These are phyloP conservation scores for Spergularia azorica DNA, from an alignment of 179 eudicot genomes.

Conservation along the genomic window DNA sequence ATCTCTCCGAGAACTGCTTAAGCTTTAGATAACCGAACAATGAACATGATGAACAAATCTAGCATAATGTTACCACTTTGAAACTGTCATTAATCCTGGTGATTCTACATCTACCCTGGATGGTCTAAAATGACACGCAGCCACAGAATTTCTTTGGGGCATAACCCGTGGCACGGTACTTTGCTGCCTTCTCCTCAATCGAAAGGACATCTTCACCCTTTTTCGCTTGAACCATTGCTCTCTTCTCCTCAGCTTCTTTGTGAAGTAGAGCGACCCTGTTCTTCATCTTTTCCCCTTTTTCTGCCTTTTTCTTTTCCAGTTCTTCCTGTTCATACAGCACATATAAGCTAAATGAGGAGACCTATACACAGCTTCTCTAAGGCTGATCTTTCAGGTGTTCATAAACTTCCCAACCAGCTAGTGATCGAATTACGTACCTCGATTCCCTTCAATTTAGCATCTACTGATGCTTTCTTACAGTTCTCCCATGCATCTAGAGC, in stretches of 20 bases:
- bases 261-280: conserved; percentile 67
- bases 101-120: neutral
- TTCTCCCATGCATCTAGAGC: conserved; percentile 80
- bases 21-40: neutral
- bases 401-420: neutral
- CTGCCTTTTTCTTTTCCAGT: conserved; percentile 77
- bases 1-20: conserved; percentile 1
- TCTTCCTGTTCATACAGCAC: conserved; percentile 53
- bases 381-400: neutral
- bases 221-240: conserved; percentile 67
- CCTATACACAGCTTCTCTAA: neutral
- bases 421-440: conserved; percentile 47
- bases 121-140: conserved; percentile 52
- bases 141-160: conserved; percentile 68
- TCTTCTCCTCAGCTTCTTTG: conserved; percentile 86
- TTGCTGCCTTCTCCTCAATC: conserved; percentile 81
- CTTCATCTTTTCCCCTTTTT: conserved; percentile 68
- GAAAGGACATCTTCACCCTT: conserved; percentile 63
- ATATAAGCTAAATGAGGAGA: neutral
- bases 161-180: conserved; percentile 67
- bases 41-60: conserved; percentile 6
- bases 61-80: neutral
- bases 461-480: conserved; percentile 71
- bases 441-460: conserved; percentile 60
- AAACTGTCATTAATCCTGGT: conserved; percentile 12